These are phyloP conservation scores for Daldinia vernicosa DNA, from an alignment of 495 filamentous ascomycete species.

Conservation along the genomic window DNA sequence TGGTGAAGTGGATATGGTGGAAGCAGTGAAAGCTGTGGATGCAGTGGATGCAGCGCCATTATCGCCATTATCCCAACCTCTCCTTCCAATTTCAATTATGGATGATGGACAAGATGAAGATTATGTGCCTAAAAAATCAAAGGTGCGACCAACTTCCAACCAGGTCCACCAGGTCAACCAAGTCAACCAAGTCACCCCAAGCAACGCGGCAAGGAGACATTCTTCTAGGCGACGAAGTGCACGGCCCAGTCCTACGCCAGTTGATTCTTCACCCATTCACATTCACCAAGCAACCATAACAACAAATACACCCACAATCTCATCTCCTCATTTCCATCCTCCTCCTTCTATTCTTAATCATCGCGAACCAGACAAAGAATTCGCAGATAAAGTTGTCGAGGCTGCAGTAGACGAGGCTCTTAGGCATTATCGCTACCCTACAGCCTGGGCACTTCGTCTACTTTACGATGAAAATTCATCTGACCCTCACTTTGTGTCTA, in stretches of 20 bases:
- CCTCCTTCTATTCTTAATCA: conserved; percentile 23
- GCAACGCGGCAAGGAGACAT: conserved; percentile 33
- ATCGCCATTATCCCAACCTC: conserved; percentile 38
- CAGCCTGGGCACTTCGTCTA: conserved; percentile 63
- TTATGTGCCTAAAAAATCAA: conserved; percentile 43
- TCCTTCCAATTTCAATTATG: conserved; percentile 5
- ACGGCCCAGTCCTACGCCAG: conserved; percentile 25
- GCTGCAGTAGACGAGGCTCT: conserved; percentile 61
- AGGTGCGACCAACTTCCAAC: conserved; percentile 25
- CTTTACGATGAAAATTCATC: conserved; percentile 60
- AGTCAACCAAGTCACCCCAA: conserved; percentile 1
- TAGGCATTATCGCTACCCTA: conserved; percentile 58
- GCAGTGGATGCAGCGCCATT: conserved; percentile 18
- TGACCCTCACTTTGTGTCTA: conserved; percentile 53
- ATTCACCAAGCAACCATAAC: conserved; percentile 9
- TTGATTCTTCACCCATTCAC: conserved; percentile 9
- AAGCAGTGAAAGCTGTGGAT: conserved; percentile 5
- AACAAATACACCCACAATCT: background rate
- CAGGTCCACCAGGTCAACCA: background rate
- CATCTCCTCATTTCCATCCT: conserved; percentile 14
- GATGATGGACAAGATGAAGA: conserved; percentile 43
- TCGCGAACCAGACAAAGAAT: conserved; percentile 46
- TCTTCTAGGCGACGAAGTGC: conserved; percentile 39
- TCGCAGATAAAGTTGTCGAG: conserved; percentile 52
- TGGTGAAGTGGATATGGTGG: background rate